Percentiles rank a stretch among this genome's conserved stretches.
Conservation (phyloP, 1,139 yeast species). For the Yamadazyma spencermartinsiae region DNA sequence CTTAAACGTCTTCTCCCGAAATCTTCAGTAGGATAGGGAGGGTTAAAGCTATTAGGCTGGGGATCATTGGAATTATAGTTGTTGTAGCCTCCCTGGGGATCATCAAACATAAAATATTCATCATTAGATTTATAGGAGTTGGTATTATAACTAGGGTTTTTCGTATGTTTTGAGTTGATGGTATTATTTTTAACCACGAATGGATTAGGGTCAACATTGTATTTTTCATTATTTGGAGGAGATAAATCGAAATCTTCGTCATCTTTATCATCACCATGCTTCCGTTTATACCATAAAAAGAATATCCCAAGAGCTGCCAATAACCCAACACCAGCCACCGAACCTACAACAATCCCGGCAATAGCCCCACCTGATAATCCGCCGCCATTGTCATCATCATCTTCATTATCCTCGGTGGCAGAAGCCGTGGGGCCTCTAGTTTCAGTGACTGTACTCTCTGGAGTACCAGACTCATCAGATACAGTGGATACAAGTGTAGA, state of each 20-base stretch:
- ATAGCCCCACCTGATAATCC: constrained; percentile 62
- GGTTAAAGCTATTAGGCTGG: constrained; percentile 8
- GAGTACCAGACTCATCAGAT: constrained; percentile 21
- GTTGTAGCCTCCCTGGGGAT: constrained; percentile 11
- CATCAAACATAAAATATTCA: constrained; percentile 24
- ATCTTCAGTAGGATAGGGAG: constrained; percentile 25
- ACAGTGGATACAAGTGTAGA: constrained; percentile 1
- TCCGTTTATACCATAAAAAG: constrained; percentile 43
- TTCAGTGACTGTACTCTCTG: constrained; percentile 24
- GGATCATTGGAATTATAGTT: constrained; percentile 4
- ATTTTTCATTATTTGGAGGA: constrained; percentile 27
- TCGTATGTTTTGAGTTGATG: constrained; percentile 17
- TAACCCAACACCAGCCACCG: constrained; percentile 49
- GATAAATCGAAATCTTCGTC: constrained; percentile 32
- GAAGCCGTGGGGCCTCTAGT: constrained; percentile 18
- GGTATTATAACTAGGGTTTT: constrained; percentile 19
- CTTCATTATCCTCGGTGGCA: constrained; percentile 8
- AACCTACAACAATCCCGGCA: constrained; percentile 73
- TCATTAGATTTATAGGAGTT: constrained; percentile 29
- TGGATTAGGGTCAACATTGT: constrained; percentile 22
- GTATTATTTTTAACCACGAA: constrained; percentile 19
- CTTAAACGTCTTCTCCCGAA: constrained; percentile 57
- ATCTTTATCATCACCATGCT: constrained; percentile 32
- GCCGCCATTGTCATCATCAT: constrained; percentile 9
- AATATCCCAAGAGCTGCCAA: constrained; percentile 40